Conservation (phyloP, 2,329 filamentous ascomycete species). For the Coniella lustricola region DNA sequence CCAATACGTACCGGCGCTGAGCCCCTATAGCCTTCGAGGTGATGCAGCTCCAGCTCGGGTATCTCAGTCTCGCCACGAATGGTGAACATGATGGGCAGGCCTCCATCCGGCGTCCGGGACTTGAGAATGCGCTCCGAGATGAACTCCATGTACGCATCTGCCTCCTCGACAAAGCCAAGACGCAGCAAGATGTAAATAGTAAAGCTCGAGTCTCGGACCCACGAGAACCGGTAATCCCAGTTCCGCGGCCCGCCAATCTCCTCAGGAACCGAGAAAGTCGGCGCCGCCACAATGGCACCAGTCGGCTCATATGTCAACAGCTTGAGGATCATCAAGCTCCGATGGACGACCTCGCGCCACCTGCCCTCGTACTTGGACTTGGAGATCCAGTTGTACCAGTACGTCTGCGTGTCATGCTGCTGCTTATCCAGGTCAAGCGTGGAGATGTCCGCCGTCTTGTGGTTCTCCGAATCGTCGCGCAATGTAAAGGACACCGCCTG, state of each 20-base stretch:
- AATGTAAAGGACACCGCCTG: constrained; percentile 64
- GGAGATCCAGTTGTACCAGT: constrained; percentile 68
- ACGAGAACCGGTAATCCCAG: constrained; percentile 71
- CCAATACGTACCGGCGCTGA: constrained; percentile 69
- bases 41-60: constrained; percentile 59
- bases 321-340: constrained; percentile 69
- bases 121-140: constrained; percentile 64
- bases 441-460: constrained; percentile 52
- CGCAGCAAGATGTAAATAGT: constrained; percentile 72
- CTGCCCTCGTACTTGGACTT: constrained; percentile 64
- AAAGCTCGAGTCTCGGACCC: constrained; percentile 72
- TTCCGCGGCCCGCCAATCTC: constrained; percentile 60
- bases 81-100: constrained; percentile 74
- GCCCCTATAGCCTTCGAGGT: constrained; percentile 65
- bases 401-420: constrained; percentile 63
- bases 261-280: constrained; percentile 72
- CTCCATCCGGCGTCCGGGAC: constrained; percentile 52
- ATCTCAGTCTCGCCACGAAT: constrained; percentile 70
- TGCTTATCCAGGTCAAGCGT: constrained; percentile 50
- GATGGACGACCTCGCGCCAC: constrained; percentile 60
- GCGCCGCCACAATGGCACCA: constrained; percentile 68
- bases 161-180: constrained; percentile 68
- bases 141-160: constrained; percentile 72
- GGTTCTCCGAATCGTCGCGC: constrained; percentile 52
- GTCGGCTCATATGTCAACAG: constrained; percentile 73